These are phyloP conservation scores for Lactifluus piperatus DNA, from an alignment of 768 basidiomycete genomes.

Conservation along the genomic window DNA sequence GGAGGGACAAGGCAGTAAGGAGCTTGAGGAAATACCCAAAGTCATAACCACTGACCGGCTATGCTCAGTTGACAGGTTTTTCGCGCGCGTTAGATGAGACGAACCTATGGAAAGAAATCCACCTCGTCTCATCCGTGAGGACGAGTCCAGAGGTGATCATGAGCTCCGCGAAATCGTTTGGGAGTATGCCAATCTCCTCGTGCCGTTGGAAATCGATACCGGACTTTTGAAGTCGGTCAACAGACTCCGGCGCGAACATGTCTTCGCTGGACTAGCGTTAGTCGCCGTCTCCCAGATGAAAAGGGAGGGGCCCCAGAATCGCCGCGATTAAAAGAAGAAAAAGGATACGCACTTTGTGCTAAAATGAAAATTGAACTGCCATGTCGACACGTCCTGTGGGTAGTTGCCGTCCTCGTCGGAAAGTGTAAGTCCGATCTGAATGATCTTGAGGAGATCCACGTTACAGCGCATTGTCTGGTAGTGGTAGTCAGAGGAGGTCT, in stretches of 20 bases:
- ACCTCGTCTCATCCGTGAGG: constrained; percentile 77
- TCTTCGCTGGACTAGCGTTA: constrained; percentile 58
- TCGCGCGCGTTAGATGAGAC: constrained; percentile 23
- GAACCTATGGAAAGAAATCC: constrained; percentile 98
- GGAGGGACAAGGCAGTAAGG: constrained; percentile 76
- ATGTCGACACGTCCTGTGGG: constrained; percentile 85
- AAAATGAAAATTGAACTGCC: constrained; percentile 99
- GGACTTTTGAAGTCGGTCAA: constrained; percentile 88
- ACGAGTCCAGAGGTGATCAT: constrained; percentile 96
- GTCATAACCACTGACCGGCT: constrained; percentile 76
- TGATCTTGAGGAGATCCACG: constrained; percentile 95
- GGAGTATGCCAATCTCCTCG: constrained; percentile 84
- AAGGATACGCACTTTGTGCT: constrained; percentile 61
- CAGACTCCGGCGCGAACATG: constrained; percentile 97
- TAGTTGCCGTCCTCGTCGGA: constrained; percentile 91
- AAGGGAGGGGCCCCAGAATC: not conserved
- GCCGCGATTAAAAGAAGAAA: not conserved
- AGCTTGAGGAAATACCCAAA: constrained; percentile 98
- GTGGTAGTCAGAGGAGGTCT: constrained; percentile 96
- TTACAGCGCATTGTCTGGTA: constrained; percentile 99
- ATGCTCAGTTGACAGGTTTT: not conserved
- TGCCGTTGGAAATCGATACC: constrained; percentile 95
- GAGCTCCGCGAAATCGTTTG: constrained; percentile 93
- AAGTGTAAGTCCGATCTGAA: constrained; percentile 93
- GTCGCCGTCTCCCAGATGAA: not conserved